Percentiles rank a stretch among this genome's conserved stretches.
Conservation (phyloP, 495 filamentous ascomycete species). For the Tuber umbilicatum region DNA sequence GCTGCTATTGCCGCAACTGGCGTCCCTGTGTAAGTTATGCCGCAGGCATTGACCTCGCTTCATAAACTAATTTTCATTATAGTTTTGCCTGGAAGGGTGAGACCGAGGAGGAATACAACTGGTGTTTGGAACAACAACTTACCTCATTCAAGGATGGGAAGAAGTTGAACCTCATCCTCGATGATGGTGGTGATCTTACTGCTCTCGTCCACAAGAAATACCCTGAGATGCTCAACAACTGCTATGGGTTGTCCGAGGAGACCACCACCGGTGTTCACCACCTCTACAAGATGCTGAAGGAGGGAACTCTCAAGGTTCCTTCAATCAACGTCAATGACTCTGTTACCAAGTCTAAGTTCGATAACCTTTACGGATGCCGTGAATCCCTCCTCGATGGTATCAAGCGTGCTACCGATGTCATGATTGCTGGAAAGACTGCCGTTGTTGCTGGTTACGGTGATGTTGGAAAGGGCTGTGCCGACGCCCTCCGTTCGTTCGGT, state of each 20-base stretch:
- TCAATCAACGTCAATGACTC: slow-evolving; percentile 99
- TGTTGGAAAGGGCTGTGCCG: slow-evolving; percentile 96
- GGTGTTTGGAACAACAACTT: slow-evolving; percentile 99
- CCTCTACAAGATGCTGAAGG: slow-evolving; percentile 96
- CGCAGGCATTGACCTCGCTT: neutral
- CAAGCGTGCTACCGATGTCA: slow-evolving; percentile 99
- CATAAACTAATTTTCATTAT: neutral
- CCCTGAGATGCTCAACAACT: slow-evolving; percentile 92
- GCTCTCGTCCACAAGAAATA: slow-evolving; percentile 95
- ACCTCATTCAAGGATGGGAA: slow-evolving; percentile 91
- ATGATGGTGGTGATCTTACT: slow-evolving; percentile 96
- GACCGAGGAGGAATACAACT: slow-evolving; percentile 99
- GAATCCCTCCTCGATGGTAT: slow-evolving; percentile 98
- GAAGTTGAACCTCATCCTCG: slow-evolving; percentile 95
- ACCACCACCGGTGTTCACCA: slow-evolving; percentile 99
- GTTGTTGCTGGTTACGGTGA: slow-evolving; percentile 98
- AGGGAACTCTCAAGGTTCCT: slow-evolving; percentile 79
- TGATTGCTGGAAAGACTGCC: slow-evolving; percentile 98
- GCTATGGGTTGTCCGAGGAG: slow-evolving; percentile 98
- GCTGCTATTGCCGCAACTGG: slow-evolving; percentile 92
- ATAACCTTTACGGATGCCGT: slow-evolving; percentile 99
- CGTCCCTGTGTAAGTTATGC: slow-evolving; percentile 66
- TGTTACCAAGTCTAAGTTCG: slow-evolving; percentile 99
- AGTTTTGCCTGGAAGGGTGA: slow-evolving; percentile 99
- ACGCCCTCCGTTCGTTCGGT: slow-evolving; percentile 93